Evolutionary conservation across 2,329 filamentous ascomycete species (phyloP), one percentile per base, ranked within the genome.

Genomic region (Scytalidium sp.): DNA sequence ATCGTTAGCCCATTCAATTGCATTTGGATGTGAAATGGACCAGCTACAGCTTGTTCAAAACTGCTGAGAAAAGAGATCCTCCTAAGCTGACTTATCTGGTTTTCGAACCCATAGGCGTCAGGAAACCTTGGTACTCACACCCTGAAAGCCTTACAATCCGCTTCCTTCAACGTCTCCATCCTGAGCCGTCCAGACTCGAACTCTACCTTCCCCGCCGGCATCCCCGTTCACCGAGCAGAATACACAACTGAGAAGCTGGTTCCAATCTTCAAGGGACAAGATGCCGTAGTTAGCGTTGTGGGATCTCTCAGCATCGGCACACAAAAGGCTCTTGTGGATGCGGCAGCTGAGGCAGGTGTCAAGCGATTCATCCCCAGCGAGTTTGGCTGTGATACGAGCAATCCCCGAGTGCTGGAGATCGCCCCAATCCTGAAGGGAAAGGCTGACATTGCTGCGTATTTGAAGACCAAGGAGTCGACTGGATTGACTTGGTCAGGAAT

Each of bases 361-460:
- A 74, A 79, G 59, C 72, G 79, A 15, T 83, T 84, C 66, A 70
- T 85, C 25, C 80, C 81, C 1, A 76, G 75, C n/a, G 81, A 85
- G 50, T 85, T 75, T 41, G 68, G 65, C 1, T 41, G 9, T n/a
- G 50, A 57, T 20, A 49, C 50, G 2, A 40, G 27, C 21, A 52
- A 46, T 19, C 43, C 44, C 15, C 47, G 49, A n/a, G 46, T 45
- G 11, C 43, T 45, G 17, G 21, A 50, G 46, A 25, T 57, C 1
- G 64, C 66, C 46, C 56, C 52, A 3, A 58, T 58, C 2, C 60
- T 72, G 11, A 43, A 57, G 29, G 64, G 59, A 23, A 69, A 72
- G 47, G 63, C 69, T 8, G 58, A 62, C 13, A 56, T 72, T 6
- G 52, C 71, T 27, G 46, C 68, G 5, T 55, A 61, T 20, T 51